A percentile compares a stretch with the other conserved stretches of the same genome.
These are phyloP conservation scores for Hippophae gyantsensis DNA, from an alignment of 306 rosid genomes.

Conservation along the genomic window DNA sequence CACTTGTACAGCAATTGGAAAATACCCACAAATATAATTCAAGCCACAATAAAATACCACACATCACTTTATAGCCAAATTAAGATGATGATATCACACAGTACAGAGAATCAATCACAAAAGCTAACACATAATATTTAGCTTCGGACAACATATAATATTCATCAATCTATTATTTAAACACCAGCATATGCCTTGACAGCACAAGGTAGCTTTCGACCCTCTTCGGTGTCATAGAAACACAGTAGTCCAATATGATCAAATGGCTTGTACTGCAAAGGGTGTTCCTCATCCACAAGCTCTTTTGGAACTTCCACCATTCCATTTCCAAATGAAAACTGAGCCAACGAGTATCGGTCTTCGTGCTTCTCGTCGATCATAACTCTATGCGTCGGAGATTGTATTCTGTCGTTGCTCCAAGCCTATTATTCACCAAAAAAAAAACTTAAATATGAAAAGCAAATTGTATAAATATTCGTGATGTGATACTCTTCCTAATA, in stretches of 20 bases:
- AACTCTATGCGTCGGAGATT: conserved; percentile 56
- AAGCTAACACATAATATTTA: neutral
- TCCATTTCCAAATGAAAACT: conserved; percentile 54
- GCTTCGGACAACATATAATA: neutral
- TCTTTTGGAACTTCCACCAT: conserved; percentile 43
- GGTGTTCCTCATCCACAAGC: conserved; percentile 53
- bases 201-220: conserved; percentile 19
- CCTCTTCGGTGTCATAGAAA: conserved; percentile 22
- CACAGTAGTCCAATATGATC: conserved; percentile 46
- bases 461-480: too few relatives aligned
- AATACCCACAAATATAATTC: too few relatives aligned
- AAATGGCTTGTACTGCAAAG: conserved; percentile 49
- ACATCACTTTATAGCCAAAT: too few relatives aligned
- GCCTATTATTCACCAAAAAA: conserved; percentile 26
- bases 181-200: conserved; percentile 12
- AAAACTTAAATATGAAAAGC: too few relatives aligned
- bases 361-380: conserved; percentile 40
- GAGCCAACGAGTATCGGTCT: conserved; percentile 53
- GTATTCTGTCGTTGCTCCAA: conserved; percentile 77
- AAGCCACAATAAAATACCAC: too few relatives aligned
- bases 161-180: neutral
- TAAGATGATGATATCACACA: too few relatives aligned
- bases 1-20: too few relatives aligned
- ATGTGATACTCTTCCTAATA: too few relatives aligned
- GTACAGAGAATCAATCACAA: too few relatives aligned